Evolutionary conservation across 257 asterid genomes (phyloP).

Genomic region (Thymus mandschuricus): DNA sequence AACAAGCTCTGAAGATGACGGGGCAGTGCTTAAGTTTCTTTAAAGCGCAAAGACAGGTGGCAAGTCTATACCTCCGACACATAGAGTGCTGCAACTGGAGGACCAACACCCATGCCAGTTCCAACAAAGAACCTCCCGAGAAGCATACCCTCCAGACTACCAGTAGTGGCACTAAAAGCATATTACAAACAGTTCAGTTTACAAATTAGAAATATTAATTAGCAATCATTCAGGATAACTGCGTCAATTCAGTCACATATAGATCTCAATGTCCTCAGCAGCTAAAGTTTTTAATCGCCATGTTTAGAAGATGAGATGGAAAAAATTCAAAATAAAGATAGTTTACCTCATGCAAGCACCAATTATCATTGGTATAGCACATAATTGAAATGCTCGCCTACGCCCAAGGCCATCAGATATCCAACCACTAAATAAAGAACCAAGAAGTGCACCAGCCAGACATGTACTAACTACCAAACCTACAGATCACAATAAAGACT

Average conservation of each 20-base stretch:
- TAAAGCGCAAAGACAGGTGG: background rate
- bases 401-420: conserved; percentile 85
- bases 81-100: conserved; percentile 93
- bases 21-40: conserved; percentile 3
- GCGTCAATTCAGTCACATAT: background rate
- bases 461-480: conserved; percentile 94
- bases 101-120: conserved; percentile 94
- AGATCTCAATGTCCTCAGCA: background rate
- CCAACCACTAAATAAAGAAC: conserved; percentile 88
- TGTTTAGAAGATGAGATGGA: conserved; percentile 17
- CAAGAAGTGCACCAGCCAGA: conserved; percentile 86
- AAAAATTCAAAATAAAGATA: background rate
- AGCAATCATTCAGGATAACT: background rate
- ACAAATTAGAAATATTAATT: conserved; percentile 22
- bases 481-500: conserved; percentile 35
- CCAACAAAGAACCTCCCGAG: conserved; percentile 90
- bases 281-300: conserved; percentile 7
- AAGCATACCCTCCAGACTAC: conserved; percentile 84
- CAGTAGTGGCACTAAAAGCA: conserved; percentile 70
- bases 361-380: conserved; percentile 86
- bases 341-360: conserved; percentile 82
- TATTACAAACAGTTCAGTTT: conserved; percentile 20
- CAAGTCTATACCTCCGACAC: conserved; percentile 74
- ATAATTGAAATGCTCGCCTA: conserved; percentile 78
- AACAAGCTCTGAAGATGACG: conserved; percentile 17